Base-by-base conservation (phyloP, 1,139 yeast genomes). In the Yamadazyma sp. region DNA sequence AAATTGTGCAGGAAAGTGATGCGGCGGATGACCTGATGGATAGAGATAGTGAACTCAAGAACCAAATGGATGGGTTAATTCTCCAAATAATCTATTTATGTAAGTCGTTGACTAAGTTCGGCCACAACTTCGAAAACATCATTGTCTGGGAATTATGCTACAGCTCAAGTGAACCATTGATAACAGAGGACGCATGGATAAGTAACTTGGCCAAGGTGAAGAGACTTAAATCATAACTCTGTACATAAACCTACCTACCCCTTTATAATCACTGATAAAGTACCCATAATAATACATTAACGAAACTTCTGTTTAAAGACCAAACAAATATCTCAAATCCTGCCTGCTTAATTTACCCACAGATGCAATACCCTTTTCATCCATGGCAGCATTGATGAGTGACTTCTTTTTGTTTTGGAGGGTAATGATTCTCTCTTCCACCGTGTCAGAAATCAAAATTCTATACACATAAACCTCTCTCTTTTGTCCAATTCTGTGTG, bases 401-500 rank as follows among this genome's bases (percentile, higher is more conserved):
- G 78, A 82, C 50, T 82, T 80, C 65, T 90, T 90, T 48, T 76
- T 65, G 37, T 78, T 73, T 56, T 90, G 97, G 41, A 90, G 68
- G 36, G 73, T 79, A 64, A 86, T 71, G 42, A 90, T 89, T 54
- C 97, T 77, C 57, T 86, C 94, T 56, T 90, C 98, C 10, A 90
- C 88, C 0, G 95, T 81, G 29, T 76, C 73, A 27, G 67, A 58
- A 35, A 84, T 76, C 52, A 86, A 73, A 15, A 90, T 62, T 48
- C 88, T 72, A 59, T 89, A 83, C 17, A 90, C 87, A 47, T 61
- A 67, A 11, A 90, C 97, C 31, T 81, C 82, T 40, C 78, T 70
- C 24, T 76, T 75, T 62, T 90, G 98, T 6, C 97, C 96, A 48
- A 90, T 86, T 59, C 98, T 77, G 62, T 92, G 92, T 6, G 94